Evolutionary conservation across 495 filamentous ascomycete species (phyloP).

Genomic region (Lasiosphaeriaceae sp.): DNA sequence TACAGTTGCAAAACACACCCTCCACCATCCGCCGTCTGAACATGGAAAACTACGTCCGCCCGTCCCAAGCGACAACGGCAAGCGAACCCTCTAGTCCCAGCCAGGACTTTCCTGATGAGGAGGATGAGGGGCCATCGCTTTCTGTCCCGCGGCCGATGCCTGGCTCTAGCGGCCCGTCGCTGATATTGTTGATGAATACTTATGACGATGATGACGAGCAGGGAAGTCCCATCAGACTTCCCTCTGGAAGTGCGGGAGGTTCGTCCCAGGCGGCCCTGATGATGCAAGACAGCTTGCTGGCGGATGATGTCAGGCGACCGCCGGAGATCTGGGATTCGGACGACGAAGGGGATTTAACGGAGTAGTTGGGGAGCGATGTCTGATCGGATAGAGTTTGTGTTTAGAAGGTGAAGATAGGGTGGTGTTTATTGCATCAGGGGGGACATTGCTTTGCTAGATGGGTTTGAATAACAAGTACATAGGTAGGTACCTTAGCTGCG

Average conservation of each 20-base stretch:
- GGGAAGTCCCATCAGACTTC: conserved; percentile 3
- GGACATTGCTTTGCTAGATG: no score
- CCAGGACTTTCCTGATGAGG: neutral
- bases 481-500: no score
- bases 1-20: neutral
- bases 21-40: neutral
- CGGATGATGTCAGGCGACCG: conserved; percentile 42
- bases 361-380: neutral
- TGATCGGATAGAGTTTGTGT: neutral
- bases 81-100: conserved; percentile 27
- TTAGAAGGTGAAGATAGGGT: no score
- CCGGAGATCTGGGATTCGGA: conserved; percentile 45
- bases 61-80: conserved; percentile 46
- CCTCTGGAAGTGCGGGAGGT: neutral
- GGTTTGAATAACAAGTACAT: no score
- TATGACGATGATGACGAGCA: conserved; percentile 7
- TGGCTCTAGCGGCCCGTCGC: conserved; percentile 10
- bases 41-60: conserved; percentile 19
- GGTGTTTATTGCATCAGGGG: no score
- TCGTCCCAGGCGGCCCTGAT: conserved; percentile 42
- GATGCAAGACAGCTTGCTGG: conserved; percentile 51
- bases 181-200: conserved; percentile 4
- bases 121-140: neutral
- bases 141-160: conserved; percentile 21
- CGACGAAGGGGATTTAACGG: conserved; percentile 31